Conservation (phyloP, 148 eudicot species). For the Rhododendron ovatum region DNA sequence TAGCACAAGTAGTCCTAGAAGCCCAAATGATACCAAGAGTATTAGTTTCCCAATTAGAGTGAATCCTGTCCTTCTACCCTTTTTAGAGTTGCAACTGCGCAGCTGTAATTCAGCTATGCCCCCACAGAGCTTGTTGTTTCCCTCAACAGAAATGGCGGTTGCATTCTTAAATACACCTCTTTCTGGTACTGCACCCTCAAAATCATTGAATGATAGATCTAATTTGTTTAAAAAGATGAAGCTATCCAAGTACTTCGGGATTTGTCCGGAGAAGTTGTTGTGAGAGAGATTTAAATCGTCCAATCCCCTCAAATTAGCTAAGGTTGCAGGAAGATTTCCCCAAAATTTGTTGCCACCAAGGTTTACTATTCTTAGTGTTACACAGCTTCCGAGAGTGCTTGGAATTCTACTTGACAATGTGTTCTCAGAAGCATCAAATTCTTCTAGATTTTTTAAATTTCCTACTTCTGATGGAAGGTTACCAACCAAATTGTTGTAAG, state of each 20-base stretch:
- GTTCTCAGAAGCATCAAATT: background rate
- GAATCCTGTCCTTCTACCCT: background rate
- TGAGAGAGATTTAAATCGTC: background rate
- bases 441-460: background rate
- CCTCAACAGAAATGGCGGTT: background rate
- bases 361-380: background rate
- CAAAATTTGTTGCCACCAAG: background rate
- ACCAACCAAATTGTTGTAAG: background rate
- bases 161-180: background rate
- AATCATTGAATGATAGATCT: conserved; percentile 4
- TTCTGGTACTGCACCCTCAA: background rate
- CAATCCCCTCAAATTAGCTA: background rate
- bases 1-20: too few relatives aligned
- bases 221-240: background rate
- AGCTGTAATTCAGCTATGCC: background rate
- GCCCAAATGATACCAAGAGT: too few relatives aligned
- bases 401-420: background rate
- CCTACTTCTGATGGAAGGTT: background rate
- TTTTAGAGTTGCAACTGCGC: background rate
- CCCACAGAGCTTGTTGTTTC: conserved; percentile 11
- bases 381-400: background rate
- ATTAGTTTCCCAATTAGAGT: background rate
- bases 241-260: background rate
- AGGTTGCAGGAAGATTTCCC: background rate
- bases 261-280: background rate